These are phyloP conservation scores for Aureobasidium namibiae DNA, from an alignment of 2,329 filamentous ascomycete genomes.

Conservation along the genomic window DNA sequence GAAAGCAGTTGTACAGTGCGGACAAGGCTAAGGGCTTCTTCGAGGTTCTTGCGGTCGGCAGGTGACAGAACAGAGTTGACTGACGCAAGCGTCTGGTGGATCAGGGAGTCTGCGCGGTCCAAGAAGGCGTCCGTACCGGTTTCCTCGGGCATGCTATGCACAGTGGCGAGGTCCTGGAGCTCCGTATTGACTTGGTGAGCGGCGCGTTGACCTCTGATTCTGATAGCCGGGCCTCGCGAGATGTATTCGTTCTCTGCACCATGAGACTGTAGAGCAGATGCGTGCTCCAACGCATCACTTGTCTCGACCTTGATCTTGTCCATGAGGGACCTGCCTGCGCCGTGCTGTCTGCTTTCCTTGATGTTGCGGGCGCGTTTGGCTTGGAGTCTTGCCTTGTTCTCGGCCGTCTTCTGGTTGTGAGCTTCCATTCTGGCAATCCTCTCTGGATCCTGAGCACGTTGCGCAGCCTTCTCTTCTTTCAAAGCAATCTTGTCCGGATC, in stretches of 20 bases:
- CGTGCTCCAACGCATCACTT: not conserved
- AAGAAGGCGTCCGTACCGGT: not conserved
- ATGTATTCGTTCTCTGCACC: not conserved
- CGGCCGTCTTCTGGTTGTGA: not conserved
- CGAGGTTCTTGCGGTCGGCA: not conserved
- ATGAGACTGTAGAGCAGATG: not conserved
- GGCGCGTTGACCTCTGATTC: not conserved
- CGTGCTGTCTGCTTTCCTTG: not conserved
- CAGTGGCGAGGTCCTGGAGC: not conserved
- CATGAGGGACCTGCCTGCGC: not conserved
- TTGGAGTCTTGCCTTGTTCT: not conserved
- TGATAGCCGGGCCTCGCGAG: not conserved
- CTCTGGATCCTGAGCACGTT: not conserved
- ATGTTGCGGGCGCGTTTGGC: not conserved
- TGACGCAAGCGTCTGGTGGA: not conserved
- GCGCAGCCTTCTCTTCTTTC: not conserved
- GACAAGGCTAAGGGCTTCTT: slow-evolving; percentile 1
- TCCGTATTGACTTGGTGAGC: not conserved
- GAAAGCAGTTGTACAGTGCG: not conserved
- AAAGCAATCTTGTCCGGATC: not conserved
- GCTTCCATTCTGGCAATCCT: not conserved
- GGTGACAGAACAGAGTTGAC: not conserved
- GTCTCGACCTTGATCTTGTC: not conserved
- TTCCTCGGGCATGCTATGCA: not conserved
- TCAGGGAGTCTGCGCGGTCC: not conserved